These are phyloP conservation scores for Blastocystis sp. DNA, from an alignment of 352 stramenopile genomes.

Conservation along the genomic window DNA sequence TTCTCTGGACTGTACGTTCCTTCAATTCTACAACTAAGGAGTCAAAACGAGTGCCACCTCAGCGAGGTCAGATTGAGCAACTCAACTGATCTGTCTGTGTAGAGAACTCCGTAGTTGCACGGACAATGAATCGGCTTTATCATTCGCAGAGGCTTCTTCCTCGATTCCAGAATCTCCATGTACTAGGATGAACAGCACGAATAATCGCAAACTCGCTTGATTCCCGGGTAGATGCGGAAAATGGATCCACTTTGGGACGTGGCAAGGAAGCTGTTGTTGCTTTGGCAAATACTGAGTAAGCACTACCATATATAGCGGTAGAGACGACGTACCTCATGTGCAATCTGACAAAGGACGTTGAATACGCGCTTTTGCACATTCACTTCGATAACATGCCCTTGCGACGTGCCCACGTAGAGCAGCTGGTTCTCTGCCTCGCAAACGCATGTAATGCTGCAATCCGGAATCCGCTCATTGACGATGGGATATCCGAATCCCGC, in stretches of 20 bases:
- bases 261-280: not conserved
- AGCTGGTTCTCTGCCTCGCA: not conserved
- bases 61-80: not conserved
- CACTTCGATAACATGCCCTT: constrained; percentile 46
- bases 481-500: constrained; percentile 41
- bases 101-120: not conserved
- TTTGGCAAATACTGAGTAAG: constrained; percentile 25
- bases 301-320: not conserved
- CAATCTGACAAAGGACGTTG: not conserved
- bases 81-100: not conserved
- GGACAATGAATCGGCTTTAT: not conserved
- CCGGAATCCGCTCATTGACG: constrained; percentile 25
- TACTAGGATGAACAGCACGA: not conserved
- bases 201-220: not conserved
- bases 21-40: not conserved
- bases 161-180: not conserved
- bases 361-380: not conserved
- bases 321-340: not conserved
- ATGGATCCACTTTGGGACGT: not conserved
- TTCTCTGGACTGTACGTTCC: not conserved
- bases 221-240: not conserved
- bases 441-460: constrained; percentile 43
- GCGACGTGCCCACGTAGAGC: constrained; percentile 20
- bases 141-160: not conserved
- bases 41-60: not conserved